These are phyloP conservation scores for Globisporangium cederbergense DNA, from an alignment of 352 stramenopile genomes.

Conservation along the genomic window DNA sequence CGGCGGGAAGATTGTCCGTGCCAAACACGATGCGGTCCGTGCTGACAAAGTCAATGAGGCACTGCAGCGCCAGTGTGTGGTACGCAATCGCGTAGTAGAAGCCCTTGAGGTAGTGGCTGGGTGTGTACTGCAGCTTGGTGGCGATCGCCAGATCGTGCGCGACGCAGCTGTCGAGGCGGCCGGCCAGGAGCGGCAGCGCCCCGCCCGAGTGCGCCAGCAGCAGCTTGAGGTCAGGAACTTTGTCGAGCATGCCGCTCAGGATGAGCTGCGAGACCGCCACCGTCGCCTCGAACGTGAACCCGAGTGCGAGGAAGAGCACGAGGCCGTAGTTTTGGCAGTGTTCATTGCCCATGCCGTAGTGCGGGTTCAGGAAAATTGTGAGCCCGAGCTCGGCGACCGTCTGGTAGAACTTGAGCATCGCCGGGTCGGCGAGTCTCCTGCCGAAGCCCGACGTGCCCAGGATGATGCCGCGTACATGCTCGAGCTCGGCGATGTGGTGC, in stretches of 20 bases:
- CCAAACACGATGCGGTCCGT: conserved; percentile 54
- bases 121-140: conserved; percentile 34
- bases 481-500: conserved; percentile 31
- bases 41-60: conserved; percentile 51
- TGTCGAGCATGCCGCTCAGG: conserved; percentile 50
- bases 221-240: conserved; percentile 41
- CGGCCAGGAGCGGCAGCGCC: conserved; percentile 56
- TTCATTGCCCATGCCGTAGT: conserved; percentile 65
- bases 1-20: conserved; percentile 68
- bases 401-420: conserved; percentile 55
- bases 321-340: conserved; percentile 56
- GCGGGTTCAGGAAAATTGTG: conserved; percentile 63
- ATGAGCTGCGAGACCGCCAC: conserved; percentile 56
- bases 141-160: conserved; percentile 43
- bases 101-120: conserved; percentile 49
- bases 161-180: conserved; percentile 58
- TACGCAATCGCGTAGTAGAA: conserved; percentile 68
- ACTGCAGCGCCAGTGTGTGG: conserved; percentile 45
- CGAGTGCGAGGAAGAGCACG: conserved; percentile 51
- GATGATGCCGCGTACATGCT: conserved; percentile 45
- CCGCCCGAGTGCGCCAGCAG: conserved; percentile 62
- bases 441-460: conserved; percentile 50
- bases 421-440: conserved; percentile 51
- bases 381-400: conserved; percentile 33
- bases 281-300: conserved; percentile 72